Evolutionary conservation across 1,284 basidiomycete species (phyloP).

Genomic region (Fistulina hepatica): DNA sequence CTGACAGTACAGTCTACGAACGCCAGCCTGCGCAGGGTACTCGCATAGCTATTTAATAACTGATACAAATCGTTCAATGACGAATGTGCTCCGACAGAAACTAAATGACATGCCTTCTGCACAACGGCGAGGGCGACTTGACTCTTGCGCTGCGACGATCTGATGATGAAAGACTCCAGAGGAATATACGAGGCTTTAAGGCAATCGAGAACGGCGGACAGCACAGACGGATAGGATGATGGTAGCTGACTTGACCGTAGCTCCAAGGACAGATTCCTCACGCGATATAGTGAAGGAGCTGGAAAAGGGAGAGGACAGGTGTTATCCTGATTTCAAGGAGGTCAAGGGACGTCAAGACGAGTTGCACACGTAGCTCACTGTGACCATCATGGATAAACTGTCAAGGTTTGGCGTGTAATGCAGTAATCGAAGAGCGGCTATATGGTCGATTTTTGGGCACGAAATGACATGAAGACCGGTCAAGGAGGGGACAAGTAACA

Average conservation of each 20-base stretch:
- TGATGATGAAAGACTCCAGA: constrained; percentile 38
- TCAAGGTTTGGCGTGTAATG: constrained; percentile 40
- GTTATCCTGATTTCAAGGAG: constrained; percentile 27
- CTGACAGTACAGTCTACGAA: constrained; percentile 37
- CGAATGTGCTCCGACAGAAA: not conserved
- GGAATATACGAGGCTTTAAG: constrained; percentile 29
- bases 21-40: constrained; percentile 33
- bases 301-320: constrained; percentile 20
- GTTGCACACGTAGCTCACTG: constrained; percentile 27
- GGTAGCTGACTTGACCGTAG: constrained; percentile 27
- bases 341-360: not conserved
- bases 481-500: constrained; percentile 40
- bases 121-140: constrained; percentile 30
- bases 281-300: constrained; percentile 29
- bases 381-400: constrained; percentile 46
- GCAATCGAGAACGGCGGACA: constrained; percentile 28
- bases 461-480: constrained; percentile 45
- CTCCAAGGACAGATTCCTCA: constrained; percentile 47
- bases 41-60: constrained; percentile 33
- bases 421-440: constrained; percentile 33
- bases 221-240: constrained; percentile 25
- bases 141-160: constrained; percentile 34
- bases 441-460: constrained; percentile 46
- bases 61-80: too few species aligned
- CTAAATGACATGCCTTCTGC: constrained; percentile 8